Evolutionary conservation across 306 rosid species (phyloP), one percentile per base, ranked within the genome.

Genomic region (Cucurbita pepo): DNA sequence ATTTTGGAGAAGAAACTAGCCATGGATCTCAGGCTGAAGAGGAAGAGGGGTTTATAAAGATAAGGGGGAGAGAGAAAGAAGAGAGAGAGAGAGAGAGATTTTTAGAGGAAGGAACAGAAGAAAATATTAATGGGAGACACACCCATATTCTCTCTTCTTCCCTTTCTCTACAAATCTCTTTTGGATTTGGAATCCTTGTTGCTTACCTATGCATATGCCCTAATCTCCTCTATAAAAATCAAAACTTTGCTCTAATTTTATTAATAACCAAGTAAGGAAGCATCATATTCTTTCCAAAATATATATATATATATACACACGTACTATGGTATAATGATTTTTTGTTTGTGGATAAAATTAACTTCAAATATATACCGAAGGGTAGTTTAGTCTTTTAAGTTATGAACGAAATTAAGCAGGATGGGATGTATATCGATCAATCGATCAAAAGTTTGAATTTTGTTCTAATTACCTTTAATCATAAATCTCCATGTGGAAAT

Each of bases 21-120:
- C 69, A 63, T 63, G 69, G 69, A 63, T 63, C 69, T 63, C 48
- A 37, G 10, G 51, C 19, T 1, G 69, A 8, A 3, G 69, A n/a
- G 44, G 69, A 63, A 16, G 41, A 37, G 69, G 69, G 69, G 50
- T 63, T 69, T 69, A 69, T 69, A 69, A 69, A 69, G 74, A 69
- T 67, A 67, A 67, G 72, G 72, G 21, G 48, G 40, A 67, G 66
- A 62, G 48, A 62, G 13, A 38, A 6, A 3, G 38, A n/a, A 16
- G 47, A 37, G 47, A 37, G 58, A 50, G 58, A 50, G 58, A 50
- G 9, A 14, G 10, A 47, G 0, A 36, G 11, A 22, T 10, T 3
- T 25, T 25, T 9, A 57, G 40, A 15, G 6, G 4, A 40, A 9
- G 50, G 8, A 63, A 38, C 21, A 63, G 19, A 63, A 38, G 50